Evolutionary conservation across 1,139 yeast species (phyloP).

Genomic region (Debaryomyces robertsiae): DNA sequence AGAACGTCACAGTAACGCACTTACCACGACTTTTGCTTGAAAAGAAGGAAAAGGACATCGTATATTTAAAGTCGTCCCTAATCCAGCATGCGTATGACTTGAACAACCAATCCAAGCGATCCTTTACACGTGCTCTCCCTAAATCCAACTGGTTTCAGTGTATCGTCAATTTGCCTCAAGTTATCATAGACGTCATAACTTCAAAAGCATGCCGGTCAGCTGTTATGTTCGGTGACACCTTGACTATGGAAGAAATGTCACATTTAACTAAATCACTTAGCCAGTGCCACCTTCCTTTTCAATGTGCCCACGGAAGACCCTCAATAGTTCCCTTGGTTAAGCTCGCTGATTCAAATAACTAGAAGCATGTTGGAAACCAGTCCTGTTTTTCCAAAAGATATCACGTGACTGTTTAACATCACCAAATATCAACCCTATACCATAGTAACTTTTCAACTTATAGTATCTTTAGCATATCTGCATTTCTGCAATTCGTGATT

Average conservation of each 20-base stretch:
- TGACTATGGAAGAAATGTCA: conserved; percentile 48
- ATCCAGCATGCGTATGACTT: conserved; percentile 48
- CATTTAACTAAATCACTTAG: conserved; percentile 43
- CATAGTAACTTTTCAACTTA: too few species aligned
- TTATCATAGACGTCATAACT: conserved; percentile 52
- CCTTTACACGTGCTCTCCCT: conserved; percentile 3
- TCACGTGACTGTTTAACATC: not conserved
- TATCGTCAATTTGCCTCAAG: conserved; percentile 42
- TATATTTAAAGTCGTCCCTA: conserved; percentile 35
- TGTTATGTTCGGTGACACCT: conserved; percentile 68
- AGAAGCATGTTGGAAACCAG: too few species aligned
- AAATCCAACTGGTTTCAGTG: conserved; percentile 20
- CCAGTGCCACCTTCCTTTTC: conserved; percentile 63
- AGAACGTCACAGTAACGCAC: conserved; percentile 29
- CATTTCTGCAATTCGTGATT: not conserved
- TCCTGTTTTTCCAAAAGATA: too few species aligned
- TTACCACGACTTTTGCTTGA: conserved; percentile 43
- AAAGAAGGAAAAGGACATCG: conserved; percentile 27
- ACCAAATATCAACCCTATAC: too few species aligned
- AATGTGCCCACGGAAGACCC: conserved; percentile 90
- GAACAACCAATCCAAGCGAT: conserved; percentile 24
- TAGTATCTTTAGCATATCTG: not conserved
- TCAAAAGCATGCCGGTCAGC: conserved; percentile 74
- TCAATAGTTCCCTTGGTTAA: conserved; percentile 59
- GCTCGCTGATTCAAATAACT: conserved; percentile 7